Evolutionary conservation across 139 green algal genomes (phyloP).

Genomic region (Tetradesmus obliquus): DNA sequence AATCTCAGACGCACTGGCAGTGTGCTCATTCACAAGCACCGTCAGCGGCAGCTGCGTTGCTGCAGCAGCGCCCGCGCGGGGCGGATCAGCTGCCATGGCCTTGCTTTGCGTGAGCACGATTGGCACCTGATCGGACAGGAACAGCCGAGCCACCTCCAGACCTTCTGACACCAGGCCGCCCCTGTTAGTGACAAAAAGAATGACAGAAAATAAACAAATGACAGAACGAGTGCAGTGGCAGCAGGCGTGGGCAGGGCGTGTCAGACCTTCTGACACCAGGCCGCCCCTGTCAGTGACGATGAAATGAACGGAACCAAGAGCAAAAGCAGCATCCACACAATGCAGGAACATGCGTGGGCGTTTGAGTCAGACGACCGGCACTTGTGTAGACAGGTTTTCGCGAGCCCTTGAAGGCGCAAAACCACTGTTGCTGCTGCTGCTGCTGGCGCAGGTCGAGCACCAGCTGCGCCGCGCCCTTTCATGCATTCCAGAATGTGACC

Average conservation of each 20-base stretch:
- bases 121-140: constrained; percentile 74
- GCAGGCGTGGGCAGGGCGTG: background rate
- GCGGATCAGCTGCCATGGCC: constrained; percentile 40
- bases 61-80: constrained; percentile 39
- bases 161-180: constrained; percentile 86
- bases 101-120: constrained; percentile 81
- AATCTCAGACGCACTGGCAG: constrained; percentile 93
- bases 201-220: background rate
- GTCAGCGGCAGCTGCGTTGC: constrained; percentile 60
- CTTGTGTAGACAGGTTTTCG: background rate
- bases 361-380: background rate
- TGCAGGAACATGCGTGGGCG: background rate
- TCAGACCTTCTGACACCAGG: constrained; percentile 88
- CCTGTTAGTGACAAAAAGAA: background rate
- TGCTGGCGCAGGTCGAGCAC: constrained; percentile 39
- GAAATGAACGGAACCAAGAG: background rate
- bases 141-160: constrained; percentile 91
- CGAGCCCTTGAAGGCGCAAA: too few species aligned
- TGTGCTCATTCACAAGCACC: constrained; percentile 87
- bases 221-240: background rate
- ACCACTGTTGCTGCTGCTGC: too few species aligned
- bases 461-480: background rate
- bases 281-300: constrained; percentile 35
- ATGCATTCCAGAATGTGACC: too few species aligned
- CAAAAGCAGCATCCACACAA: background rate